Evolutionary conservation across 1,284 basidiomycete species (phyloP), one percentile per base, ranked within the genome.

Genomic region (Apiotrichum veenhuisii): DNA sequence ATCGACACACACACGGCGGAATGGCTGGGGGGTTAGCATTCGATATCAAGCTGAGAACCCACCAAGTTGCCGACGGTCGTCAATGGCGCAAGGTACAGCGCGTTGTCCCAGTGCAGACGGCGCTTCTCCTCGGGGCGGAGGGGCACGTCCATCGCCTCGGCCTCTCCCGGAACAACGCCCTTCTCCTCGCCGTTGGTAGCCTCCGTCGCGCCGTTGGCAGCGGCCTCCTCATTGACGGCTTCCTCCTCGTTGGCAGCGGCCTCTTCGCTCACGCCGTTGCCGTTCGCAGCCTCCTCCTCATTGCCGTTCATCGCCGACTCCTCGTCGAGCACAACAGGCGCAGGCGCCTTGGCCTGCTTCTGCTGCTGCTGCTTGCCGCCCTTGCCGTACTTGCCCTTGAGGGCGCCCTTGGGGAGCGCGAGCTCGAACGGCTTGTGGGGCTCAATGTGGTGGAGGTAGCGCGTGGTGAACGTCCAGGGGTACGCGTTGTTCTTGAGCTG

Each of bases 1-100:
- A 37, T 83, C 80, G 7, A 88, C 84, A 65, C 92, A 97, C 20
- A 98, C 77, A 23, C 93, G 84, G 18, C 95, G 86, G 81, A 98
- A 98, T 0, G 95, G 95, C 89, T 91, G 49, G 14, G 14, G 25
- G 37, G n/a, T n/a, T n/a, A n/a, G 36, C 33, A 50, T 43, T 20
- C 36, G 11, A 25, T 11, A 8, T 27, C 23, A 25, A 27, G 14
- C 7, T 10, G 46, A 15, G 38, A 37, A 77, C 85, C 48, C 72
- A 90, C 90, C 67, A 98, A 75, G 68, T 98, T 98, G 27, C 95
- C 94, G 27, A 95, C 92, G 0, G 94, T 98, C 0, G 95, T 98
- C 12, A 98, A 79, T 0, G 95, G 94, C 0, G 94, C 94, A 1
- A 96, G 84, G 77, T 98, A 98, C 2, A 90, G 88, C 73, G 91